Base-by-base conservation (phyloP, 768 basidiomycete species). In the Tephrocybe sp. region DNA sequence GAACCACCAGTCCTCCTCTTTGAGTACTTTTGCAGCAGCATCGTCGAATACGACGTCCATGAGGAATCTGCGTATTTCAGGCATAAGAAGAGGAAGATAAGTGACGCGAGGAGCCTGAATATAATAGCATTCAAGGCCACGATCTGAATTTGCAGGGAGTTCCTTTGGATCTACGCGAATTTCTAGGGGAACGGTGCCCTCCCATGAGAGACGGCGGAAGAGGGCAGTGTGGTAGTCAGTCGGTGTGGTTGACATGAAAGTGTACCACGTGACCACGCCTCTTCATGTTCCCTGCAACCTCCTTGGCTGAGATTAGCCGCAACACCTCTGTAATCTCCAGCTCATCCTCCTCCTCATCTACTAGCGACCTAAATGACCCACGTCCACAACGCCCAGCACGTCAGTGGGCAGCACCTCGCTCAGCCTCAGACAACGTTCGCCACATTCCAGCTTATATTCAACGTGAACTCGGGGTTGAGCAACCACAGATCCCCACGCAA, bases 1-100 rank as follows among this genome's bases (percentile, higher is more conserved):
- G 66, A 99, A 97, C 97, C 96, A 98, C 90, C 96, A 93, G 46
- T 95, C 89, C 51, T 91, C 89, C 57, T 94, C 91, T 62, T 88
- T 89, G 53, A 95, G 69, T 9, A 76, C 60, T 53, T 84, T 85
- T 4, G 84, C 83, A 26, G 87, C 85, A 32, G 81, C 77, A 61
- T 96, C 93, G 63, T 97, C 92, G 61, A 98, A 87, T 11, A 95
- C 90, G 48, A 98, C 84, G 57, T 97, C 91, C 75, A 90, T 85
- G 55, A 98, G 77, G 68, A 92, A 92, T 59, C 85, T 80, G 52
- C 87, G 82, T 52, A 99, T 82, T 62, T 97, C 92, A 3, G 92
- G 87, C 62, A 98, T 80, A 40, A 98, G 70, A 22, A 98, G 76
- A 11, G 97, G 92, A 32, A 99, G 83, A 70, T 98, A 99, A 69